phyloP scores from a whole-genome alignment of 345 rosid species.

The Turnera subulata region DNA sequence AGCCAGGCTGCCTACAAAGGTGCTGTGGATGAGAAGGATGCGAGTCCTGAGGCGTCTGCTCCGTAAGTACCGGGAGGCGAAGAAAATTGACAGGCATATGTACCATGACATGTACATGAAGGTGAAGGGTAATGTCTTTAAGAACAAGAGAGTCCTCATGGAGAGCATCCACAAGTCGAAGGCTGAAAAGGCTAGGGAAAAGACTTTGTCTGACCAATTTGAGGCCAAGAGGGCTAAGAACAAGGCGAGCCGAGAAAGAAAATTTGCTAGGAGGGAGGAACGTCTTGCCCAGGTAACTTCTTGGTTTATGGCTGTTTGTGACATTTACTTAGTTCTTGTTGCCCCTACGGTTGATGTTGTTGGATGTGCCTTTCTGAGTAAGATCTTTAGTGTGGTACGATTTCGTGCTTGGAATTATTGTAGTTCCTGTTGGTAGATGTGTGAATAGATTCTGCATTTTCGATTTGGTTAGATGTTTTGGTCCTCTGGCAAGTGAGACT shows the following conservation, averaged over 20 bases:
- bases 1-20: constrained; percentile 91
- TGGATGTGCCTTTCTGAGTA: no score
- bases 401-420: no score
- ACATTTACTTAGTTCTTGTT: no score
- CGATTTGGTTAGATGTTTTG: no score
- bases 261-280: constrained; percentile 79
- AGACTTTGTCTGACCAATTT: constrained; percentile 84
- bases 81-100: constrained; percentile 98
- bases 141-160: constrained; percentile 96
- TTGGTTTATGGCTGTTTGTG: no score
- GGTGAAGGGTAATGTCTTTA: constrained; percentile 92
- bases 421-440: no score
- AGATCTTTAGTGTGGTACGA: no score
- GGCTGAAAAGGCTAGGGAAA: constrained; percentile 98
- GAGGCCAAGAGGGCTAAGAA: constrained; percentile 96
- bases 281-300: constrained; percentile 70
- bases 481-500: no score
- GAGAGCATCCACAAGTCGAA: constrained; percentile 92
- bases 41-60: constrained; percentile 87
- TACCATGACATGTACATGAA: constrained; percentile 99
- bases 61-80: constrained; percentile 77
- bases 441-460: no score
- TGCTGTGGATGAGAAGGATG: constrained; percentile 98
- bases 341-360: not conserved
- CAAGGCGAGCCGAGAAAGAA: constrained; percentile 97